Evolutionary conservation across 768 basidiomycete species (phyloP), one percentile per base, ranked within the genome.

Genomic region (Xerocomellus amylosporus): DNA sequence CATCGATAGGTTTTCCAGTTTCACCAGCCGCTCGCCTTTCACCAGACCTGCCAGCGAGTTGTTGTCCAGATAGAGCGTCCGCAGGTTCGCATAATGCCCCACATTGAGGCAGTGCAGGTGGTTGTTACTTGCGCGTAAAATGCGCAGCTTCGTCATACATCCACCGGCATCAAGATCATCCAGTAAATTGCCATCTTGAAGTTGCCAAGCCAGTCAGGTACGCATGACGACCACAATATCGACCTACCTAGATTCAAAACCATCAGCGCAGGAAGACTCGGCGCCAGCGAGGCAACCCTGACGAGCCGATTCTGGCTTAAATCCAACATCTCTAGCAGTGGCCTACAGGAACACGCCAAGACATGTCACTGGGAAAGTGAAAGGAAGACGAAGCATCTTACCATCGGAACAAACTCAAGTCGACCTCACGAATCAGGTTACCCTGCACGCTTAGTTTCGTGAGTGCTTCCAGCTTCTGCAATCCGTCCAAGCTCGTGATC

Each of bases 41-140:
- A 64, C 70, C 46, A 89, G 68, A 44, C 74, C 65, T 31, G 68
- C 73, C 31, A 91, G 76, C 38, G 71, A 70, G 67, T 97, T 96
- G 70, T 87, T 86, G 77, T 99, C 97, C 71, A 90, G 84, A 70
- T 97, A 98, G 14, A 99, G 81, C 67, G 91, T 96, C 60, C 93
- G 84, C 64, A 98, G 73, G 69, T 84, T 86, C 3, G 82, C 75
- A 67, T 90, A 82, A 34, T 76, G 71, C 33, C 77, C 78, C 60
- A 80, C 79, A 64, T 92, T 79, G 52, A 99, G 77, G 54, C 74
- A 68, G 47, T 78, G 72, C 60, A 99, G 71, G 37, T 83, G 79
- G 73, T 99, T 99, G 66, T 84, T 82, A 76, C 89, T 93, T 48
- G 88, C 75, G 31, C 92, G 87, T 49, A 98, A 81, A 45, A 92